These are phyloP conservation scores for Porphyrellus cyaneotinctus DNA, from an alignment of 768 basidiomycete species.

Conservation along the genomic window DNA sequence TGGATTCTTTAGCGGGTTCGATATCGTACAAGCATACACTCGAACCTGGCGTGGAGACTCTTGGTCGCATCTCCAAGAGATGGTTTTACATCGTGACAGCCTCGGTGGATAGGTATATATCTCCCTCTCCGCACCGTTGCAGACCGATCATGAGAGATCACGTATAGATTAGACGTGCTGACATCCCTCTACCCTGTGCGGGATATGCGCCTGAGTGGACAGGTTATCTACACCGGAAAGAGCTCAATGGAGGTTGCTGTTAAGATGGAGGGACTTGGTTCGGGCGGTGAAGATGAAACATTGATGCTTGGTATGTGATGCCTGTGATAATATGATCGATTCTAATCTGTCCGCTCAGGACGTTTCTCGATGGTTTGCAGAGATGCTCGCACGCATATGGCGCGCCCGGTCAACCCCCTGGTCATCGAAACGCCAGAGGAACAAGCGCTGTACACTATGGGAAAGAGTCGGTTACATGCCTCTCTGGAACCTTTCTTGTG, in stretches of 20 bases:
- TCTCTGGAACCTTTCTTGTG: background rate
- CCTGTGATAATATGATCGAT: background rate
- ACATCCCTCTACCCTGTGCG: conserved; percentile 52
- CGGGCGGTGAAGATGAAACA: conserved; percentile 51
- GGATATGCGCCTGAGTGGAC: conserved; percentile 72
- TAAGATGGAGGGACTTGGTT: conserved; percentile 67
- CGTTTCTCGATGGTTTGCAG: conserved; percentile 90
- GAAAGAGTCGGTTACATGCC: conserved; percentile 49
- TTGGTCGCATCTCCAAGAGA: conserved; percentile 53
- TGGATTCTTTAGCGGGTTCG: conserved; percentile 82
- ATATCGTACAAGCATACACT: conserved; percentile 83
- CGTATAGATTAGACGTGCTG: conserved; percentile 63
- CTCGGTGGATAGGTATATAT: conserved; percentile 62
- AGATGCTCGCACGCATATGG: conserved; percentile 61
- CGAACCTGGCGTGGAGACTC: conserved; percentile 53
- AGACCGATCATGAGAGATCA: background rate
- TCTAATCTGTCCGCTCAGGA: conserved; percentile 40
- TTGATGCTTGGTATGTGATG: conserved; percentile 51
- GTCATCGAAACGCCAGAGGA: conserved; percentile 60
- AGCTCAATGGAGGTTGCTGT: conserved; percentile 86
- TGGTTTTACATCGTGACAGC: conserved; percentile 85
- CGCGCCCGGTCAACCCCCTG: conserved; percentile 61
- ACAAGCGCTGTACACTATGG: conserved; percentile 55
- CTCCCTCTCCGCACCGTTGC: background rate
- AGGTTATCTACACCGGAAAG: conserved; percentile 72